Conservation (phyloP, 2,329 filamentous ascomycete species). For the Sclerotinia spermophila region DNA sequence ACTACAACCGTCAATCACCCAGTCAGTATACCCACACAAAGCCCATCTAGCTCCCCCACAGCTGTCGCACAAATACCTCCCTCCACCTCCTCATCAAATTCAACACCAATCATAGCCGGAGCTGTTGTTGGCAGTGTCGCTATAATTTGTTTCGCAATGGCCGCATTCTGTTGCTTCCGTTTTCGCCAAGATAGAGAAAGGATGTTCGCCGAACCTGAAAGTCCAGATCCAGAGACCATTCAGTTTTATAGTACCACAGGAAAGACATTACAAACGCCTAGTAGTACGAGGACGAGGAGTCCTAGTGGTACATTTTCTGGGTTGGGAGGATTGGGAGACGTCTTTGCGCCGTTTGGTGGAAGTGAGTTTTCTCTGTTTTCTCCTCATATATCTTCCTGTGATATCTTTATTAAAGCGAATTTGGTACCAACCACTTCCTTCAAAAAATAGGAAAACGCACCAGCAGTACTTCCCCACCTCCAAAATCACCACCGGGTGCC, state of each 20-base stretch:
- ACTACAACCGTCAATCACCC: not conserved
- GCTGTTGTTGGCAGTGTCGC: not conserved
- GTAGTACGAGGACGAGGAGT: not conserved
- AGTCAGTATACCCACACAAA: not conserved
- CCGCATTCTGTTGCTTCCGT: conserved; percentile 11
- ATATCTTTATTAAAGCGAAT: too few relatives aligned
- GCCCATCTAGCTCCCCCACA: not conserved
- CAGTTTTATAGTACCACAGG: conserved; percentile 13
- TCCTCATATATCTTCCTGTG: not conserved
- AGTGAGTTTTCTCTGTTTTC: not conserved
- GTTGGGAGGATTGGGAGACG: not conserved
- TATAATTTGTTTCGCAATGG: conserved; percentile 7
- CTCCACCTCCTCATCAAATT: not conserved
- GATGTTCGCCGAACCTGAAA: not conserved
- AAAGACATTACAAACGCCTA: not conserved
- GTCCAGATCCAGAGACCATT: not conserved
- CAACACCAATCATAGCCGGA: conserved; percentile 4
- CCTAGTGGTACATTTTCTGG: not conserved
- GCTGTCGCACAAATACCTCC: not conserved
- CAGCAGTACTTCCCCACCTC: not conserved
- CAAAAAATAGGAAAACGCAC: not conserved
- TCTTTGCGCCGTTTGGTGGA: conserved; percentile 7
- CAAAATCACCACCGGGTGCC: not conserved
- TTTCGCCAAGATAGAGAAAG: conserved; percentile 6
- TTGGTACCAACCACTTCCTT: not conserved